phyloP scores from a whole-genome alignment of 176 grass and related monocot genomes.

The Bonia amplexicaulis region DNA sequence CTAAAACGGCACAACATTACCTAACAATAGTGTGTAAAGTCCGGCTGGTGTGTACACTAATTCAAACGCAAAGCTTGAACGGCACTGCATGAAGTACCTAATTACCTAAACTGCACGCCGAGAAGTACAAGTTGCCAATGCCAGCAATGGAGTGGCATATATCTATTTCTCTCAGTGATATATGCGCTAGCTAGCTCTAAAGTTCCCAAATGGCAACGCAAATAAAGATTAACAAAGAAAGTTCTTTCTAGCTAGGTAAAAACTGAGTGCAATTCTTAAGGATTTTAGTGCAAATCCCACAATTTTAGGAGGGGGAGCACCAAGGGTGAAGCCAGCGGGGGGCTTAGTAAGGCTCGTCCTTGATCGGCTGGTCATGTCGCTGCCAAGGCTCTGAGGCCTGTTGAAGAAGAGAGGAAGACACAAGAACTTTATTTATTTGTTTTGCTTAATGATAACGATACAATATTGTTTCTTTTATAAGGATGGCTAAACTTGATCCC shows the following conservation, averaged over 20 bases:
- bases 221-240: background rate
- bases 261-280: background rate
- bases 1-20: background rate
- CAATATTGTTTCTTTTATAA: no score
- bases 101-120: constrained; percentile 26
- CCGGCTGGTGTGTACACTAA: background rate
- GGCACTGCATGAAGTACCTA: background rate
- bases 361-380: no score
- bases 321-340: no score
- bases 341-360: no score
- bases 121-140: background rate
- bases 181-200: background rate
- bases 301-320: background rate
- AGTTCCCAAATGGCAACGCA: background rate
- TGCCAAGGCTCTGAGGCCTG: no score
- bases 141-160: background rate
- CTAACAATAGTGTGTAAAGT: background rate
- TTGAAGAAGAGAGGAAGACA: no score
- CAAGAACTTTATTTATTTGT: no score
- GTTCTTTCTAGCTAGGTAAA: background rate
- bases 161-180: background rate
- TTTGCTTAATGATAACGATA: no score
- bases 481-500: no score
- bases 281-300: background rate
- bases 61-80: constrained; percentile 36